Conservation (phyloP, 345 rosid genomes). For the Populus deltoides region DNA sequence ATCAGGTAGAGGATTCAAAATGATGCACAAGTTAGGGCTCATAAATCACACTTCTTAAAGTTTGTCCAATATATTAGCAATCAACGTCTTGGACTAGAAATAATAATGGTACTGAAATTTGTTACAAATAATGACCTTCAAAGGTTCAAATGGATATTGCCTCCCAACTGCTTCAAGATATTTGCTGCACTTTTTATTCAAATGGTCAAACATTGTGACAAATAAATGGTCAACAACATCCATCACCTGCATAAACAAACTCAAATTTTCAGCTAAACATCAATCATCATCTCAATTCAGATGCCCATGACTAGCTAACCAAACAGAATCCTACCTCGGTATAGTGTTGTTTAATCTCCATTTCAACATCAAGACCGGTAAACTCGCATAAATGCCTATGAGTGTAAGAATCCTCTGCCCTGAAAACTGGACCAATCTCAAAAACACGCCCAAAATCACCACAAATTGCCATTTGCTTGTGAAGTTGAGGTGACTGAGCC, state of each 20-base stretch:
- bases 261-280: slow-evolving; percentile 9
- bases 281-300: not conserved
- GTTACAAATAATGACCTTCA: slow-evolving; percentile 51
- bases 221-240: slow-evolving; percentile 70
- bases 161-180: slow-evolving; percentile 71
- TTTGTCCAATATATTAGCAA: not conserved
- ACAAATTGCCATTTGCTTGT: slow-evolving; percentile 86
- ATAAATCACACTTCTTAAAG: not conserved
- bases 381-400: slow-evolving; percentile 91
- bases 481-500: slow-evolving; percentile 95
- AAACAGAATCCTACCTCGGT: slow-evolving; percentile 50
- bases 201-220: slow-evolving; percentile 59
- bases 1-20: slow-evolving; percentile 2
- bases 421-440: slow-evolving; percentile 82
- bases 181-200: slow-evolving; percentile 60
- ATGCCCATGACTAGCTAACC: not conserved
- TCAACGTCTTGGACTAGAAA: not conserved
- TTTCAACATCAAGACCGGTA: slow-evolving; percentile 84
- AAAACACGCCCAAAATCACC: slow-evolving; percentile 76
- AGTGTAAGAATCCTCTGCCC: slow-evolving; percentile 89
- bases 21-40: not conserved
- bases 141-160: slow-evolving; percentile 78
- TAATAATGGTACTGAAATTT: not conserved
- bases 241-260: slow-evolving; percentile 55
- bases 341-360: slow-evolving; percentile 76